phyloP scores from a whole-genome alignment of 768 basidiomycete genomes.

The Pleurotus eryngii region DNA sequence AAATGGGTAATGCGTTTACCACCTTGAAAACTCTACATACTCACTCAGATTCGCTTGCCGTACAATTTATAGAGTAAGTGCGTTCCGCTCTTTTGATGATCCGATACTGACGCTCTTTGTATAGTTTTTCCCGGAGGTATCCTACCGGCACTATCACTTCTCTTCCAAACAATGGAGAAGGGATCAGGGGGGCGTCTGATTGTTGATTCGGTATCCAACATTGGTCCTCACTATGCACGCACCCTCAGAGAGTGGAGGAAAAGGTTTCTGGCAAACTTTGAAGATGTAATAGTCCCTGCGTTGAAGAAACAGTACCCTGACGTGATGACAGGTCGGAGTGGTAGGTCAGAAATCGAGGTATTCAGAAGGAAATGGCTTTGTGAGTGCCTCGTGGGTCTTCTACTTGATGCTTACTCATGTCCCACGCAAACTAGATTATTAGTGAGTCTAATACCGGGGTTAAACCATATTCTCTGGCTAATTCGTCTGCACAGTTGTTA shows the following conservation, averaged over 20 bases:
- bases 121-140: constrained; percentile 71
- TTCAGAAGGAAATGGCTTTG: constrained; percentile 77
- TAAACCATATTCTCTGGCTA: no score
- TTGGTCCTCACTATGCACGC: constrained; percentile 76
- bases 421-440: constrained; percentile 36
- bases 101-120: not conserved
- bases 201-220: constrained; percentile 66
- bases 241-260: constrained; percentile 75
- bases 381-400: constrained; percentile 28
- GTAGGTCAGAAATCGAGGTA: constrained; percentile 59
- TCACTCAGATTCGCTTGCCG: not conserved
- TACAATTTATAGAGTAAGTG: constrained; percentile 23
- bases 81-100: not conserved
- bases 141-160: constrained; percentile 60
- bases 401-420: constrained; percentile 7
- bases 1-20: constrained; percentile 53
- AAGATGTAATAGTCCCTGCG: constrained; percentile 54
- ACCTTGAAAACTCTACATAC: not conserved
- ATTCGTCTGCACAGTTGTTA: constrained; percentile 44
- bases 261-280: constrained; percentile 58
- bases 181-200: constrained; percentile 55
- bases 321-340: constrained; percentile 41
- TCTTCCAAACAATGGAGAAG: constrained; percentile 44
- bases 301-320: constrained; percentile 58
- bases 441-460: constrained; percentile 26